A percentile compares a stretch with the other conserved stretches of the same genome.
These are phyloP conservation scores for Penicillium olsonii DNA, from an alignment of 2,329 filamentous ascomycete species.

Conservation along the genomic window DNA sequence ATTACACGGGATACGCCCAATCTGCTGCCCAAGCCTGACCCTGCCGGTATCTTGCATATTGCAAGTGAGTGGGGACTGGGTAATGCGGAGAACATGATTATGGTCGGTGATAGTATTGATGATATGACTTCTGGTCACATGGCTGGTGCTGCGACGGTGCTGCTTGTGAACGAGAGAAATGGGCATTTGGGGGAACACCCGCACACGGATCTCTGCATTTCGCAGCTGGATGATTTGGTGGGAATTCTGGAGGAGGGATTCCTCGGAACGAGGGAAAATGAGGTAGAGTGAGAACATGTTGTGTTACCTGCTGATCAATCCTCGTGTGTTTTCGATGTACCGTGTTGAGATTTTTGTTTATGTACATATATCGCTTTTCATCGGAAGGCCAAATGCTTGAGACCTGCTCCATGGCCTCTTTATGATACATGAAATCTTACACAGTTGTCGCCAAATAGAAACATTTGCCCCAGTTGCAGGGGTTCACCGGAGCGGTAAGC, in stretches of 20 bases:
- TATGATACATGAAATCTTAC: conserved; percentile 1
- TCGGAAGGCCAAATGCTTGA: neutral
- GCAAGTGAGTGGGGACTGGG: conserved; percentile 71
- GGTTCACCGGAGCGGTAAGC: neutral
- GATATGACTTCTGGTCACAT: conserved; percentile 85
- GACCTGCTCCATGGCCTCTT: neutral
- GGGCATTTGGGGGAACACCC: conserved; percentile 66
- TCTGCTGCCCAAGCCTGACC: conserved; percentile 74
- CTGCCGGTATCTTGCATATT: conserved; percentile 85
- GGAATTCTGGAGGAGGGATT: conserved; percentile 75
- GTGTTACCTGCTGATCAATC: neutral
- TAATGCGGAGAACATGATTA: conserved; percentile 45
- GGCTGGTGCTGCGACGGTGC: conserved; percentile 86
- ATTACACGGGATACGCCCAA: conserved; percentile 77
- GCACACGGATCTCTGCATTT: conserved; percentile 75
- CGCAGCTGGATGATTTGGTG: conserved; percentile 73
- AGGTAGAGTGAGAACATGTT: conserved; percentile 3
- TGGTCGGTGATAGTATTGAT: conserved; percentile 75
- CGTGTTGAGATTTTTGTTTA: neutral
- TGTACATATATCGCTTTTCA: neutral
- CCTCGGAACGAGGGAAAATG: conserved; percentile 46
- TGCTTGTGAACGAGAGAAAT: conserved; percentile 84
- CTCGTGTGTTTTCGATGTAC: neutral
- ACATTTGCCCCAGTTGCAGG: neutral
- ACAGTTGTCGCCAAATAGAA: neutral